Evolutionary conservation across 495 filamentous ascomycete genomes (phyloP).

Genomic region (Stereocaulon alpinum): DNA sequence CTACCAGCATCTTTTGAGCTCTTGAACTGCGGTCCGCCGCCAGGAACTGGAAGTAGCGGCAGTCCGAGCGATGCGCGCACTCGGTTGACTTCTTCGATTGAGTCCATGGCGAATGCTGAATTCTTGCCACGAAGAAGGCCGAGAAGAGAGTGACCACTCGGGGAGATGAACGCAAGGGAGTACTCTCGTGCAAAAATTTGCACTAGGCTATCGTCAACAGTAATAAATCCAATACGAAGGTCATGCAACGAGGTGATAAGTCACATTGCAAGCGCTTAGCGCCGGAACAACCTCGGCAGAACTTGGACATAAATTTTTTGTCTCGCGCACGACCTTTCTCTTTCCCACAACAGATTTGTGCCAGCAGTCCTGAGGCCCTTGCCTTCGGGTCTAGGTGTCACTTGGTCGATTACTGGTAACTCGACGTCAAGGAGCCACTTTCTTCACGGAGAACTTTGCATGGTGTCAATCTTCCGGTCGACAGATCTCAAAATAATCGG

Average conservation of each 20-base stretch:
- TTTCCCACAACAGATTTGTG: slow-evolving; percentile 63
- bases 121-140: background rate
- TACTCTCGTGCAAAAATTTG: too few relatives aligned
- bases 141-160: background rate
- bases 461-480: slow-evolving; percentile 85
- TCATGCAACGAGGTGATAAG: background rate
- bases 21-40: slow-evolving; percentile 54
- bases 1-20: slow-evolving; percentile 37
- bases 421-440: slow-evolving; percentile 79
- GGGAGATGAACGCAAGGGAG: too few relatives aligned
- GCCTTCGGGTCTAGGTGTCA: slow-evolving; percentile 37
- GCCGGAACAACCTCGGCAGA: slow-evolving; percentile 25
- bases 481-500: slow-evolving; percentile 79
- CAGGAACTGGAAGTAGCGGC: slow-evolving; percentile 79
- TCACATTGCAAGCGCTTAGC: slow-evolving; percentile 13
- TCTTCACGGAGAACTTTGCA: slow-evolving; percentile 30
- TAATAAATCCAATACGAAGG: background rate
- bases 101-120: slow-evolving; percentile 4
- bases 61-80: slow-evolving; percentile 81
- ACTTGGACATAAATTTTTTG: slow-evolving; percentile 21
- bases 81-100: slow-evolving; percentile 91
- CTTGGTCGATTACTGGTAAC: slow-evolving; percentile 73
- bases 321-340: slow-evolving; percentile 21
- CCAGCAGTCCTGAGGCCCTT: slow-evolving; percentile 54
- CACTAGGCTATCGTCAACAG: too few relatives aligned